Conservation (phyloP, 1,284 basidiomycete genomes). For the Paramarasmius palmivorus region DNA sequence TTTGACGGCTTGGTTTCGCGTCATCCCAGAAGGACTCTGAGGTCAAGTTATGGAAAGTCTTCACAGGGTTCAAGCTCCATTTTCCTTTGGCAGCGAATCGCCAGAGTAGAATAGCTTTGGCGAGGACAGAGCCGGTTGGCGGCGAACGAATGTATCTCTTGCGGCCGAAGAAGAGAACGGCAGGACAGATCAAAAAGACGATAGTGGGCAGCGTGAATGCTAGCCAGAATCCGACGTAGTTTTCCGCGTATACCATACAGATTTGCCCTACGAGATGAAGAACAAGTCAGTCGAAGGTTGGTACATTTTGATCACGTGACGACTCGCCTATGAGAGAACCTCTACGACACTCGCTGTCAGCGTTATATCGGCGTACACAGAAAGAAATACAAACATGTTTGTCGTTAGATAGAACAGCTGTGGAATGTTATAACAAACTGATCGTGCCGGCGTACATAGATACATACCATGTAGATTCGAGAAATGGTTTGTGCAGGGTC, state of each 20-base stretch:
- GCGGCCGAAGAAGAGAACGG: constrained; percentile 68
- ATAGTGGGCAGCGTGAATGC: constrained; percentile 69
- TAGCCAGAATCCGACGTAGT: constrained; percentile 75
- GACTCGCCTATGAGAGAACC: too few relatives aligned
- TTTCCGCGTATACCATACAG: constrained; percentile 72
- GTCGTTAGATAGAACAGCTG: constrained; percentile 81
- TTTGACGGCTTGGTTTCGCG: constrained; percentile 65
- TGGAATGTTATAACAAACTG: constrained; percentile 2
- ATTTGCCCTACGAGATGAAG: constrained; percentile 75
- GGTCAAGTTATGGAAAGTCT: constrained; percentile 47
- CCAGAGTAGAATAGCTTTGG: constrained; percentile 50
- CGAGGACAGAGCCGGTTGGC: constrained; percentile 76
- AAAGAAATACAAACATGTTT: constrained; percentile 76
- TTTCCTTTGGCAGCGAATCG: constrained; percentile 50
- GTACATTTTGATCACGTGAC: too few relatives aligned
- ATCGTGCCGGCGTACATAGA: too few relatives aligned
- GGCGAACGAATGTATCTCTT: constrained; percentile 54
- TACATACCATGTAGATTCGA: constrained; percentile 69
- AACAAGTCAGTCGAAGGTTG: too few relatives aligned
- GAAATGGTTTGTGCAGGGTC: constrained; percentile 76
- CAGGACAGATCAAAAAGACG: constrained; percentile 65
- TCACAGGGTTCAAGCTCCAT: constrained; percentile 61
- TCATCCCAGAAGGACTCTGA: constrained; percentile 78
- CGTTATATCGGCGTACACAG: too few relatives aligned
- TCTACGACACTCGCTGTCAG: too few relatives aligned